Evolutionary conservation across 768 basidiomycete species (phyloP), one percentile per base, ranked within the genome.

Genomic region (Suillus cothurnatus): DNA sequence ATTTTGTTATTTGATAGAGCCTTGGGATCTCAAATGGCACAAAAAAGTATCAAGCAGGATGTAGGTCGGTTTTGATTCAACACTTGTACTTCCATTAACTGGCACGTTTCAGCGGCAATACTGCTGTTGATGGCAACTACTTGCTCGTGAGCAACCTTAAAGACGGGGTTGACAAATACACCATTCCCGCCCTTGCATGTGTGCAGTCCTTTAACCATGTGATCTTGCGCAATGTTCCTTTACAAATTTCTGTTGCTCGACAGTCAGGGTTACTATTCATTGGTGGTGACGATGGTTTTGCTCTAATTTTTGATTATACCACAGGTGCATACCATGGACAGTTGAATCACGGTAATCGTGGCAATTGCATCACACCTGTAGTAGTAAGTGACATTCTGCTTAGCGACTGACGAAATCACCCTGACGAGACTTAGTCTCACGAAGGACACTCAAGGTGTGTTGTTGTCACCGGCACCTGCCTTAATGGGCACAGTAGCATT

Each of bases 81-180:
- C 38, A 6, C 6, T 43, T 43, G 9, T 2, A 21, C 19, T 19
- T n/a, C 11, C 26, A 21, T 62, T n/a, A 12, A 15, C 43, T 36
- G 9, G n/a, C 31, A 31, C 4, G 17, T n/a, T 62, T 21, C 34
- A 68, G 67, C 60, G 62, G 67, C 0, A 39, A 39, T 49, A 56
- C 52, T 0, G 59, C 21, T n/a, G 12, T 68, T 1, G 62, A 68
- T 14, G 50, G 65, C 21, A 50, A 66, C 8, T 59, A 64, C 6
- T 28, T 68, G 0, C 38, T 66, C 2, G 31, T 68, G 7, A 63
- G 62, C 26, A 66, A 68, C 31, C 34, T 68, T 2, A n/a, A 43
- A 6, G 57, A 66, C 41, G 59, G 67, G 23, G 32, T 68, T 2
- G 62, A 66, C 45, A 55, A 47, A 55, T 68, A 68, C n/a, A 4